A percentile compares a stretch with the other conserved stretches of the same genome.
Evolutionary conservation across 148 eudicot genomes (phyloP).

Genomic region (Gaultheria prostrata): DNA sequence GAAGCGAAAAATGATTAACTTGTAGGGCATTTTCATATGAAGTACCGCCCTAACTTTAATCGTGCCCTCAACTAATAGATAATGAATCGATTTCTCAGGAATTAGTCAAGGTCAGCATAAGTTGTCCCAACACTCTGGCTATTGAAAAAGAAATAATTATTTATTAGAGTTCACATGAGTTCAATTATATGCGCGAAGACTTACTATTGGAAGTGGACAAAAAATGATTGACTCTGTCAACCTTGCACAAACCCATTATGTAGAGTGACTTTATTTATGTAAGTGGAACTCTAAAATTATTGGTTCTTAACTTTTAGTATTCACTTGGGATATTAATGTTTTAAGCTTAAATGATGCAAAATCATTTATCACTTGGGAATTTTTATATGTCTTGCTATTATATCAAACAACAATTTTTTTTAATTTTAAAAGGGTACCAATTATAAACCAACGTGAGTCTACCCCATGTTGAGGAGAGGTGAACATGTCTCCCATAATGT

Average conservation of each 20-base stretch:
- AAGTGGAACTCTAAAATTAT: neutral
- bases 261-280: neutral
- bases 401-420: neutral
- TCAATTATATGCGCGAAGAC: neutral
- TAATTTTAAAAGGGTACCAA: neutral
- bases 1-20: neutral
- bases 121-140: too few relatives aligned
- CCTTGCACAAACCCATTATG: neutral
- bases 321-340: neutral
- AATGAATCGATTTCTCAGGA: too few relatives aligned
- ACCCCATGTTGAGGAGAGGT: neutral
- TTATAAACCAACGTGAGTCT: neutral
- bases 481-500: conserved; percentile 3
- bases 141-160: too few relatives aligned
- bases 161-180: neutral
- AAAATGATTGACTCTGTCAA: neutral
- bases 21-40: too few relatives aligned
- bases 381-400: neutral
- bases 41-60: too few relatives aligned
- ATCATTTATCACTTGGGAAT: neutral
- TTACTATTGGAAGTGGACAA: neutral
- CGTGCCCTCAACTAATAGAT: too few relatives aligned
- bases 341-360: neutral
- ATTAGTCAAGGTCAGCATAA: too few relatives aligned
- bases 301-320: neutral